Evolutionary conservation across 345 rosid species (phyloP).

Genomic region (Erodium maritimum): DNA sequence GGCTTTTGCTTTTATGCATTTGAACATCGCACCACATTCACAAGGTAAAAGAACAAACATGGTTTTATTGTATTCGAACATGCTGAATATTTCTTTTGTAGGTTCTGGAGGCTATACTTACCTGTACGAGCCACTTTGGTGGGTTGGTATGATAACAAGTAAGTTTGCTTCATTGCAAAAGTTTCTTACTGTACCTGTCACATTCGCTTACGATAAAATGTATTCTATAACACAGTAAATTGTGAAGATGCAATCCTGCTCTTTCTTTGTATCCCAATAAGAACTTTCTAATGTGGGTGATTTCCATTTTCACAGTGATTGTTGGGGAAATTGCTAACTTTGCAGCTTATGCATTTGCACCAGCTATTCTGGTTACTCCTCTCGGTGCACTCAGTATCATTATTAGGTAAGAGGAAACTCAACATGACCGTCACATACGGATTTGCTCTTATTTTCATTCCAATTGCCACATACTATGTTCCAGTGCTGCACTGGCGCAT

Average conservation of each 20-base stretch:
- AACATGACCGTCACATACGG: not conserved
- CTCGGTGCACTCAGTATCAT: slow-evolving; percentile 95
- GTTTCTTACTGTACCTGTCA: too few species aligned
- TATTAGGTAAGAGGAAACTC: slow-evolving; percentile 43
- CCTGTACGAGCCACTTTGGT: slow-evolving; percentile 94
- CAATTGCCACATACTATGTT: not conserved
- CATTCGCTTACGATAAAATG: too few species aligned
- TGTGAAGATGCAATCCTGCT: too few species aligned
- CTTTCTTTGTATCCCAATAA: not conserved
- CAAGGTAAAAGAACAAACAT: too few species aligned
- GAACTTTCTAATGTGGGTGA: slow-evolving; percentile 12
- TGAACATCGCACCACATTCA: too few species aligned
- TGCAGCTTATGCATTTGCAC: slow-evolving; percentile 97
- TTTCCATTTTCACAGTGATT: slow-evolving; percentile 48
- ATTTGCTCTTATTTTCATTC: too few species aligned
- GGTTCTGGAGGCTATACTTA: slow-evolving; percentile 95
- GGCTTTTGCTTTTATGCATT: too few species aligned
- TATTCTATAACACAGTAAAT: too few species aligned
- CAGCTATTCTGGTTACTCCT: slow-evolving; percentile 92
- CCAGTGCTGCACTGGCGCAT: slow-evolving; percentile 92
- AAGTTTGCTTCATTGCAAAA: slow-evolving; percentile 29
- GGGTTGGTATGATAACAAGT: slow-evolving; percentile 98
- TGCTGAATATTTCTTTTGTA: slow-evolving; percentile 18
- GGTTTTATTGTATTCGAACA: too few species aligned
- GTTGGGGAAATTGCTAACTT: slow-evolving; percentile 96